phyloP scores from a whole-genome alignment of 1,139 yeast genomes.

The Kodamaea anthophila region DNA sequence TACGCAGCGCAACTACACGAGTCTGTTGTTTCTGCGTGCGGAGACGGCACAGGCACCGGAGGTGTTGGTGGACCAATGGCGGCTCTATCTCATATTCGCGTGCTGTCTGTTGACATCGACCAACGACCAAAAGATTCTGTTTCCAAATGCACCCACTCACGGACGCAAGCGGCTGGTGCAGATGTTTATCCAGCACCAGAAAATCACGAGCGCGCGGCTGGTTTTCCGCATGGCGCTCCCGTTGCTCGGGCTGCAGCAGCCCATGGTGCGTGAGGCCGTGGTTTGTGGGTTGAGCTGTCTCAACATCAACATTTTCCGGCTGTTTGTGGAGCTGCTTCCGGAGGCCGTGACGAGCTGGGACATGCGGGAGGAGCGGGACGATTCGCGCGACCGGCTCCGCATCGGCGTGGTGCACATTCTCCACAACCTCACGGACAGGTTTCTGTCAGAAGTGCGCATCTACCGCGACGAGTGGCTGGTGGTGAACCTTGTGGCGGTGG shows the following conservation, averaged over 20 bases:
- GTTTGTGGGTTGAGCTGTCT: constrained; percentile 83
- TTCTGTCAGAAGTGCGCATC: constrained; percentile 45
- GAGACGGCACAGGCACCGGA: constrained; percentile 50
- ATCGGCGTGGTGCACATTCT: constrained; percentile 77
- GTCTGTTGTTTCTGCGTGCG: constrained; percentile 31
- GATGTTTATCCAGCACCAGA: constrained; percentile 79
- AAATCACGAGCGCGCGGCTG: constrained; percentile 87
- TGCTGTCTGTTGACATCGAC: constrained; percentile 90
- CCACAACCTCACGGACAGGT: constrained; percentile 62
- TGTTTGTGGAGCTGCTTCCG: constrained; percentile 75
- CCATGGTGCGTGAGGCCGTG: constrained; percentile 74
- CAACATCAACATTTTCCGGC: constrained; percentile 81
- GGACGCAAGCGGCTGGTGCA: constrained; percentile 71
- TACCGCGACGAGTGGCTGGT: constrained; percentile 67
- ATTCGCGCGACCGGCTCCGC: constrained; percentile 47
- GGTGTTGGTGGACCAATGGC: constrained; percentile 79
- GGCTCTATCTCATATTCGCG: constrained; percentile 80
- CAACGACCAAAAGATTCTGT: constrained; percentile 68
- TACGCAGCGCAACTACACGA: constrained; percentile 36
- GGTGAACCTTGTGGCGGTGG: constrained; percentile 54
- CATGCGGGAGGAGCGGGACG: constrained; percentile 27
- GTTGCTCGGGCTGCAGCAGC: constrained; percentile 63
- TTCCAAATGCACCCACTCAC: constrained; percentile 56
- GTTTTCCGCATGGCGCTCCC: constrained; percentile 87
- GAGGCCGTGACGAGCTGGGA: constrained; percentile 59